Conservation (phyloP, 345 rosid species). For the Citrus trifoliata region DNA sequence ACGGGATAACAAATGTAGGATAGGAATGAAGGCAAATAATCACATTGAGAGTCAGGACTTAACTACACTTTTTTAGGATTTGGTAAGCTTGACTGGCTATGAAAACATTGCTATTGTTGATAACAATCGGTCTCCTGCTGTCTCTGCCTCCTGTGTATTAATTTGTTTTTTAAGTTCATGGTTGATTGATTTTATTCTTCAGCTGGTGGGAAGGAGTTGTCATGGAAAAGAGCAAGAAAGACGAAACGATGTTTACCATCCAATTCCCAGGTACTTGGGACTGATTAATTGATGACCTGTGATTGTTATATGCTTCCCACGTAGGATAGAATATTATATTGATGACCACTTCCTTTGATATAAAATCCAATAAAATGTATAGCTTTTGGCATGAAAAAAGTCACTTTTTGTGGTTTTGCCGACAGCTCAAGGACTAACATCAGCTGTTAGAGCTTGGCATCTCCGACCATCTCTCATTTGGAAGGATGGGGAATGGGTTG, state of each 20-base stretch:
- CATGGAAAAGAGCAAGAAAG: conserved; percentile 77
- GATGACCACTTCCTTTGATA: no score
- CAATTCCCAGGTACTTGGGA: conserved; percentile 66
- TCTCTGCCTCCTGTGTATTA: not conserved
- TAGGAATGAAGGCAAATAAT: not conserved
- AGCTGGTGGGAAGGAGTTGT: conserved; percentile 98
- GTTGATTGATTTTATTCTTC: conserved; percentile 22
- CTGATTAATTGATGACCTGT: not conserved
- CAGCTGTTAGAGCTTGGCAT: conserved; percentile 66
- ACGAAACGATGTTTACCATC: conserved; percentile 61
- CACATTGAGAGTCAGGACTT: not conserved
- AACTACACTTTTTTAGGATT: not conserved
- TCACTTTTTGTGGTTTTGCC: conserved; percentile 15
- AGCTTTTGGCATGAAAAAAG: not conserved
- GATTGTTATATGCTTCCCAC: not conserved
- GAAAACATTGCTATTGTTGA: not conserved
- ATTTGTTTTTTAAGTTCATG: not conserved
- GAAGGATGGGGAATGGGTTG: conserved; percentile 89
- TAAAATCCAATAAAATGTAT: not conserved
- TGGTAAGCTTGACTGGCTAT: not conserved
- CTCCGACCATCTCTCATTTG: conserved; percentile 85
- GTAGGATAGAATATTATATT: no score
- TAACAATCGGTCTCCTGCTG: not conserved
- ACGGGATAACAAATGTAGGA: not conserved
- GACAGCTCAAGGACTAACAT: conserved; percentile 69